Base-by-base conservation (phyloP, 2,329 filamentous ascomycete species). In the Aspergillus bombycis region DNA sequence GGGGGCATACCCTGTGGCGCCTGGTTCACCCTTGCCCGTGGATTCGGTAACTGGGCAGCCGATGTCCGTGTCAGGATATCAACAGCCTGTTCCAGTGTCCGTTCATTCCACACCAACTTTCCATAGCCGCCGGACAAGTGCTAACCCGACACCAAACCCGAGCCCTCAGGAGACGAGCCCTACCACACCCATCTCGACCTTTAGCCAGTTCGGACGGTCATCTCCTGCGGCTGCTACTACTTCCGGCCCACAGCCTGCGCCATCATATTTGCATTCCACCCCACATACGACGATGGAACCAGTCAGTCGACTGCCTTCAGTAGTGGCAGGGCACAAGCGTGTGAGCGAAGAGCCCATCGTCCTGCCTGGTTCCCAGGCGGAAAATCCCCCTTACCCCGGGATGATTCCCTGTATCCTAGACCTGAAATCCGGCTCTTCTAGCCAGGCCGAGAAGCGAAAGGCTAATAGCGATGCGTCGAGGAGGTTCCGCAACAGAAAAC, bases 401-500 rank as follows among this genome's bases (percentile, higher is more conserved):
- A 72, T 78, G 68, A 79, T 80, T 57, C 77, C 76, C 5, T 75
- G 78, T 21, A 70, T 76, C 9, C 58, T 80, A 54, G 79, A 81
- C 58, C 61, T 76, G 43, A 79, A 80, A 53, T 79, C 79, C 3
- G 79, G 78, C 7, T 80, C 79, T 1, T 72, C 73, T 28, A 78
- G 72, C 54, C 78, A 80, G 61, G 76, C 77, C 1, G 77, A 79
- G 63, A 80, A 80, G 64, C 74, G 79, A 10, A 77, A 76, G 64
- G 78, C 78, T 3, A 81, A 81, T 68, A 80, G 79, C 57, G 74
- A 77, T 58, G 79, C 79, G 2, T 80, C 78, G 2, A 71, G 77
- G 54, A 68, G 79, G 26, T 80, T 80, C 63, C 76, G 79, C 41
- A 77, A 80, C 48, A 74, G 78, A 32, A 80, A 80, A 62, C 74